Evolutionary conservation across 2,329 filamentous ascomycete genomes (phyloP).

Genomic region (Aureobasidium sp.): DNA sequence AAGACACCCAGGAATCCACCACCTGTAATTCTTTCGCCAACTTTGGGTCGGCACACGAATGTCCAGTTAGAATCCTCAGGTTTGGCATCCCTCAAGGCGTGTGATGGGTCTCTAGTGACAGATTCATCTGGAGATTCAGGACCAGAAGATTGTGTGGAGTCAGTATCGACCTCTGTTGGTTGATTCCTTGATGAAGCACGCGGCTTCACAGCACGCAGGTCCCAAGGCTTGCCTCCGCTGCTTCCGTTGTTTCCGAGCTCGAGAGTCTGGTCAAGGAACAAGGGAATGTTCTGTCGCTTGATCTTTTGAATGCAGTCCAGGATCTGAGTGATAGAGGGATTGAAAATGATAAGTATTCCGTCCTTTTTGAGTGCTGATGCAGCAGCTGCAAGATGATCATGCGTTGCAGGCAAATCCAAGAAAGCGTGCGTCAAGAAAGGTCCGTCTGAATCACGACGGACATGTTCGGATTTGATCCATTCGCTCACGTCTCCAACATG

Average conservation of each 20-base stretch:
- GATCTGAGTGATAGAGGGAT: constrained; percentile 72
- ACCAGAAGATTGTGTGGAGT: constrained; percentile 8
- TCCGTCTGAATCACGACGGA: constrained; percentile 30
- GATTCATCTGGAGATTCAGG: background rate
- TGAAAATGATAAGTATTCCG: constrained; percentile 62
- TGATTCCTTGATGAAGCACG: constrained; percentile 24
- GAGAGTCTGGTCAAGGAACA: constrained; percentile 52
- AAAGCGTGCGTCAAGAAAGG: constrained; percentile 66
- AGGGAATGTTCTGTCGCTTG: constrained; percentile 47
- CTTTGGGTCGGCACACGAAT: constrained; percentile 34
- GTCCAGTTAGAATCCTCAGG: constrained; percentile 18
- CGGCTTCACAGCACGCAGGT: constrained; percentile 48
- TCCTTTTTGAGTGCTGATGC: constrained; percentile 55
- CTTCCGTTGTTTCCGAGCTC: constrained; percentile 48
- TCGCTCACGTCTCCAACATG: constrained; percentile 59
- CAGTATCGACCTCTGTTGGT: background rate
- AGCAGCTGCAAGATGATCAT: constrained; percentile 46
- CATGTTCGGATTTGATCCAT: constrained; percentile 53
- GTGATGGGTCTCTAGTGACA: constrained; percentile 2
- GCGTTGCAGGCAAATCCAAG: constrained; percentile 63
- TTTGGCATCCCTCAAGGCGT: background rate
- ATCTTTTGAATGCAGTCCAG: constrained; percentile 54
- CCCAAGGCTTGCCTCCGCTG: constrained; percentile 56
- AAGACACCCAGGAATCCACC: constrained; percentile 34
- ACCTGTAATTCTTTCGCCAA: constrained; percentile 31